phyloP scores from a whole-genome alignment of 139 green algal species.

The Bryopsis sp. region DNA sequence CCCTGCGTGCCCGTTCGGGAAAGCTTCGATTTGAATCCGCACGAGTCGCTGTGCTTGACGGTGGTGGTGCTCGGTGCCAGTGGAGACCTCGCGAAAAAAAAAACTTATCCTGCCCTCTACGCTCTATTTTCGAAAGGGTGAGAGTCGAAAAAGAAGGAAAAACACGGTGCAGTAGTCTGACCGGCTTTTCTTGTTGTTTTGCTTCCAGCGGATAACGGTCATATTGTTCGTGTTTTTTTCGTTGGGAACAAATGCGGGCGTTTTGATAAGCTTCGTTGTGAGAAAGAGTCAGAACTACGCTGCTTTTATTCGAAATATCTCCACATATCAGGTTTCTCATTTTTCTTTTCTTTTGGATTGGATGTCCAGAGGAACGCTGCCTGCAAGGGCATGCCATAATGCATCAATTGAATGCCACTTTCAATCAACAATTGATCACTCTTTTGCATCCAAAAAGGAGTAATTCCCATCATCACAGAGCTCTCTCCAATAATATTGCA shows the following conservation, averaged over 20 bases:
- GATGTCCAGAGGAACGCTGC: too few relatives aligned
- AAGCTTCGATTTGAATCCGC: not conserved
- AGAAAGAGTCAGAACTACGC: too few relatives aligned
- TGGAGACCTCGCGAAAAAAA: slow-evolving; percentile 13
- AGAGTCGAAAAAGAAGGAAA: slow-evolving; percentile 1
- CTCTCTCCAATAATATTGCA: not conserved
- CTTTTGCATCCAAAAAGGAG: too few relatives aligned
- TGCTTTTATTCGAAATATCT: too few relatives aligned
- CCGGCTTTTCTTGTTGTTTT: not conserved
- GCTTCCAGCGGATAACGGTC: not conserved
- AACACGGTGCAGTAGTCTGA: not conserved
- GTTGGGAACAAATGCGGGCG: too few relatives aligned
- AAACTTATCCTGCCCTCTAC: slow-evolving; percentile 6
- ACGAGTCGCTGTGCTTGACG: slow-evolving; percentile 1
- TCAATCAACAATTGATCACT: too few relatives aligned
- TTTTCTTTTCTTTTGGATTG: too few relatives aligned
- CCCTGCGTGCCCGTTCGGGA: not conserved
- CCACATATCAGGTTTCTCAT: too few relatives aligned
- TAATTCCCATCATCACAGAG: too few relatives aligned
- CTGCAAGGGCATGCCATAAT: too few relatives aligned
- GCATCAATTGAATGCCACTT: too few relatives aligned
- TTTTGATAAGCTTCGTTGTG: too few relatives aligned
- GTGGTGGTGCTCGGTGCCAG: slow-evolving; percentile 19
- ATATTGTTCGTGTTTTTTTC: not conserved
- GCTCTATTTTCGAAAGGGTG: slow-evolving; percentile 17